Conservation (phyloP, 2,329 filamentous ascomycete species). For the Emmonsiellopsis sp. region DNA sequence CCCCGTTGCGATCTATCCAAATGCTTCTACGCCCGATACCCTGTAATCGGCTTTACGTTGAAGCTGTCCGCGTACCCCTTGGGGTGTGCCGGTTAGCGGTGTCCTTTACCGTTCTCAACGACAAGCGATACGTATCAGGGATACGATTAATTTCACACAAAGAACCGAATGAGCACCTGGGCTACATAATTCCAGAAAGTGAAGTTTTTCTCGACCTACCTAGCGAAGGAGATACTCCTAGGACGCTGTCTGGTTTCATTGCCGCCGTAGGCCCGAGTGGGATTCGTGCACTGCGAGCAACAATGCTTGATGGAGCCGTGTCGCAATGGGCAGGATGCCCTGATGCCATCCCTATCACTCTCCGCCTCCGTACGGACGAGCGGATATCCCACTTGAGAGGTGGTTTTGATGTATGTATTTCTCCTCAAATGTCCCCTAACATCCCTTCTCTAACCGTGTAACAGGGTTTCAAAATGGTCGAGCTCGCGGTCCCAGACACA, state of each 20-base stretch:
- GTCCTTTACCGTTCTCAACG: slow-evolving; percentile 10
- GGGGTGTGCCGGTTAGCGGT: slow-evolving; percentile 9
- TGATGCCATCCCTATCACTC: slow-evolving; percentile 10
- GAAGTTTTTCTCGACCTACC: slow-evolving; percentile 6
- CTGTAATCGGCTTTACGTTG: slow-evolving; percentile 10
- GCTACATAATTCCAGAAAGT: slow-evolving; percentile 8
- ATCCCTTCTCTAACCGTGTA: background rate
- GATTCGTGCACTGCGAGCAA: slow-evolving; percentile 13
- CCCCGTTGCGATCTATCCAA: background rate
- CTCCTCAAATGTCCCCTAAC: background rate
- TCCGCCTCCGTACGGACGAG: slow-evolving; percentile 12
- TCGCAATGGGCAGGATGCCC: slow-evolving; percentile 13
- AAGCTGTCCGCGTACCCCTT: slow-evolving; percentile 5
- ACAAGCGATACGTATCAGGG: slow-evolving; percentile 10
- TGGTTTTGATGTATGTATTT: slow-evolving; percentile 12
- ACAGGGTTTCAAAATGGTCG: slow-evolving; percentile 15
- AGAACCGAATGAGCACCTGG: slow-evolving; percentile 4
- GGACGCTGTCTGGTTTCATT: slow-evolving; percentile 11
- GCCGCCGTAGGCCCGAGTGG: slow-evolving; percentile 11
- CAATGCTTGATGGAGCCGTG: slow-evolving; percentile 8
- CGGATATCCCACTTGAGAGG: slow-evolving; percentile 12
- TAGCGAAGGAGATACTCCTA: background rate
- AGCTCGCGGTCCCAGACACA: slow-evolving; percentile 13
- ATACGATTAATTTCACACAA: slow-evolving; percentile 6
- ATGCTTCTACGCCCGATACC: background rate